Base-by-base conservation (phyloP, 805 yeast genomes). In the Candida palmyrensis region DNA sequence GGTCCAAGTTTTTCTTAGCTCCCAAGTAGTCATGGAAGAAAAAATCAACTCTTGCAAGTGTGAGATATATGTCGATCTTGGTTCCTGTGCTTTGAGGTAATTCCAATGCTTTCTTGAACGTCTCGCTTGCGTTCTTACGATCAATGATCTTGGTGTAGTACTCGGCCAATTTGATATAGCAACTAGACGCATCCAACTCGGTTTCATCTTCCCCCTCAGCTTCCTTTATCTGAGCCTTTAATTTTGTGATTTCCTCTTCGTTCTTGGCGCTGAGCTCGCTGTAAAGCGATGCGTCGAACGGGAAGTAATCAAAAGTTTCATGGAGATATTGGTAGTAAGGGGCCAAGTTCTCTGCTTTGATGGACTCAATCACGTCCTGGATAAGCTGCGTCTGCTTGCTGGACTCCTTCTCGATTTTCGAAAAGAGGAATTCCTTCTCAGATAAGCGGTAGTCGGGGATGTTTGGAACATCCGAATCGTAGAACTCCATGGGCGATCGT, bases 141-240 rank as follows among this genome's bases (percentile, higher is more conserved):
- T 90, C 96, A 41, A 96, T 90, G 48, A 88, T 84, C 39, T 69
- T 67, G 9, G 96, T 79, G 57, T 86, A 90, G 59, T 80, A 86
- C 53, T 89, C 95, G 22, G 96, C 97, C 19, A 92, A 73, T 49
- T 79, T 75, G 36, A 78, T 75, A 73, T 87, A 82, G 28, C 80
- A 77, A 41, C 79, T 79, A 6, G 88, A 79, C 24, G 79, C 72
- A 51, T 87, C 96, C 43, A 82, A 61, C 53, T 87, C 96, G 21
- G 95, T 95, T 55, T 89, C 97, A 40, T 80, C 85, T 37, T 78
- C 87, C 37, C 71, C 75, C 32, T 72, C 73, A 15, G 76, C 68
- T 41, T 64, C 75, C 33, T 62, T 68, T 37, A 72, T 75, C 66
- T 58, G 70, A 49, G 52, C 66, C 57, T 64, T 80, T 73, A 55